Percentiles rank a stretch among this genome's conserved stretches.
phyloP scores from a whole-genome alignment of 345 rosid species.

The Ailanthus altissimus region DNA sequence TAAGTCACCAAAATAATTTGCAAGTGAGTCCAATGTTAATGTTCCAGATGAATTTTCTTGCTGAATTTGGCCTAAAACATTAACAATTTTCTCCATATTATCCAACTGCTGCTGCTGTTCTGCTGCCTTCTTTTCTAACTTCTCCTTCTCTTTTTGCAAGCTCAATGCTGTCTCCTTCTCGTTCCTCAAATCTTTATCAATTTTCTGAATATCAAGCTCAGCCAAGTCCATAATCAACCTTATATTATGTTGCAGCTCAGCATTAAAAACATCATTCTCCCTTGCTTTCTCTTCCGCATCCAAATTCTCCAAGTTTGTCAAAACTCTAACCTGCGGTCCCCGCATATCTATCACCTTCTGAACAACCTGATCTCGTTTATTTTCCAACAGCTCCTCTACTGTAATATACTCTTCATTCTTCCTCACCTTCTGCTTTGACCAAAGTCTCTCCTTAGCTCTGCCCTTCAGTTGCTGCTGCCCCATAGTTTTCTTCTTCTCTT shows the following conservation, averaged over 20 bases:
- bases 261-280: conserved; percentile 87
- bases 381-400: conserved; percentile 69
- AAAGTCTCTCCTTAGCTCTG: conserved; percentile 50
- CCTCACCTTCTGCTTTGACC: conserved; percentile 64
- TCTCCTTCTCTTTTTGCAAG: conserved; percentile 81
- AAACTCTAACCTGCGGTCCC: conserved; percentile 81
- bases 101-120: conserved; percentile 57
- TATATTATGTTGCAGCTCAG: conserved; percentile 87
- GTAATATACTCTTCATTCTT: conserved; percentile 55
- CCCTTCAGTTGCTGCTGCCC: conserved; percentile 35
- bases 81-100: conserved; percentile 61
- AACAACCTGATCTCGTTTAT: conserved; percentile 77
- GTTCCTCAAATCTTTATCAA: conserved; percentile 79
- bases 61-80: conserved; percentile 49
- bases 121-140: conserved; percentile 52
- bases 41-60: conserved; percentile 52
- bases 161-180: conserved; percentile 82
- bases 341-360: conserved; percentile 95
- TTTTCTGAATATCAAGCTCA: conserved; percentile 85
- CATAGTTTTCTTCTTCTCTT: conserved; percentile 53
- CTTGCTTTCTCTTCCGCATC: conserved; percentile 89
- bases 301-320: conserved; percentile 85
- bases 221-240: conserved; percentile 74
- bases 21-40: conserved; percentile 64
- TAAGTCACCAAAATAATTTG: conserved; percentile 51